A percentile compares a stretch with the other conserved stretches of the same genome.
Evolutionary conservation across 768 basidiomycete genomes (phyloP).

Genomic region (Boletus coccyginus): DNA sequence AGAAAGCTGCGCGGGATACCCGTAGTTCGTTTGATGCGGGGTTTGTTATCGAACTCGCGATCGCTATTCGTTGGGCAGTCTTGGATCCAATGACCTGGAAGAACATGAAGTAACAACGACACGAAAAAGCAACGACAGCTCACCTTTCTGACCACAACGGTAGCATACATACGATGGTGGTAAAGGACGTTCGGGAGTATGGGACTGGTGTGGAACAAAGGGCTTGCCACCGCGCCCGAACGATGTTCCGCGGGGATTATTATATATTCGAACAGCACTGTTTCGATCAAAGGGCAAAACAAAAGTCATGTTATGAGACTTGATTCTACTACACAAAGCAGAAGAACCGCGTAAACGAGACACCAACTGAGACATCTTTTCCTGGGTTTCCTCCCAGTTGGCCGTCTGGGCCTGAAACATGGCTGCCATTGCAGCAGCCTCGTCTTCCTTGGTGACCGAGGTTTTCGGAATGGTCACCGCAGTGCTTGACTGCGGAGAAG

Average conservation of each 20-base stretch:
- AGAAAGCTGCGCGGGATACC: conserved; percentile 98
- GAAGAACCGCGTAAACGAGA: conserved; percentile 53
- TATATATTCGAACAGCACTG: conserved; percentile 69
- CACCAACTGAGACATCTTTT: conserved; percentile 99
- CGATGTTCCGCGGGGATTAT: conserved; percentile 63
- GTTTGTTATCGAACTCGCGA: conserved; percentile 89
- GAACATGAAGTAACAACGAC: conserved; percentile 3
- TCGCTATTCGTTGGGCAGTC: conserved; percentile 98
- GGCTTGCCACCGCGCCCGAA: conserved; percentile 59
- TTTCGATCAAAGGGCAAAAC: conserved; percentile 35
- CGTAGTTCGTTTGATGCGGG: conserved; percentile 95
- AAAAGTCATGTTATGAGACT: conserved; percentile 69
- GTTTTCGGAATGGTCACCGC: conserved; percentile 34
- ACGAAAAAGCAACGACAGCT: conserved; percentile 10
- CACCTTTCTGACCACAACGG: conserved; percentile 97
- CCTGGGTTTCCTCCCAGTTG: conserved; percentile 98
- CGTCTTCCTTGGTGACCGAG: conserved; percentile 63
- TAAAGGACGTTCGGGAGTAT: conserved; percentile 70
- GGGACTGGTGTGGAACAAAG: conserved; percentile 41
- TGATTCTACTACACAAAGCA: conserved; percentile 62
- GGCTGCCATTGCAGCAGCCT: conserved; percentile 94
- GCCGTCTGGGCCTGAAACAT: conserved; percentile 95
- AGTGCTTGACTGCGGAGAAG: conserved; percentile 35
- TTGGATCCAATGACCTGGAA: conserved; percentile 96
- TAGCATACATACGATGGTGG: conserved; percentile 98